A percentile compares a stretch with the other conserved stretches of the same genome.
Conservation (phyloP, 1,284 basidiomycete genomes). For the Boletus smithii region DNA sequence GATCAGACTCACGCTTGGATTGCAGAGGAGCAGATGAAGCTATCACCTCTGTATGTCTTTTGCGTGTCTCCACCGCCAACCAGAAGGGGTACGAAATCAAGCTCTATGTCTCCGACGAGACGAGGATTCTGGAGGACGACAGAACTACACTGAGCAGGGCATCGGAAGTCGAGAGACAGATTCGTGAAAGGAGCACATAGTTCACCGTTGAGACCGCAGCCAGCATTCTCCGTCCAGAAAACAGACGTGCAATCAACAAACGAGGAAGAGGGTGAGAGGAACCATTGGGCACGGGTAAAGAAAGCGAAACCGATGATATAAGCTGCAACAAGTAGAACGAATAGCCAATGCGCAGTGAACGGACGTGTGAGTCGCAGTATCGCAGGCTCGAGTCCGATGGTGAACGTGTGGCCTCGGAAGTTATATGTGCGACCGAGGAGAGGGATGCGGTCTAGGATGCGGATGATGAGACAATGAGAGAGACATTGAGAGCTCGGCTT, state of each 20-base stretch:
- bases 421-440: slow-evolving; percentile 49
- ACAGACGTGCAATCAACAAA: slow-evolving; percentile 68
- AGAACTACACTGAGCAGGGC: slow-evolving; percentile 69
- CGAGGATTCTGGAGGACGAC: slow-evolving; percentile 75
- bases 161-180: slow-evolving; percentile 70
- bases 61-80: slow-evolving; percentile 78
- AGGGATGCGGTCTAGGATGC: slow-evolving; percentile 48
- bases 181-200: slow-evolving; percentile 67
- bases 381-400: slow-evolving; percentile 51
- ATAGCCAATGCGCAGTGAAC: slow-evolving; percentile 51
- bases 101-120: slow-evolving; percentile 66
- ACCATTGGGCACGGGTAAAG: slow-evolving; percentile 69
- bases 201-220: slow-evolving; percentile 75
- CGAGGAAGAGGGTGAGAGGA: slow-evolving; percentile 58
- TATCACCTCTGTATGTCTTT: slow-evolving; percentile 77
- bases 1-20: slow-evolving; percentile 63
- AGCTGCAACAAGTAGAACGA: slow-evolving; percentile 51
- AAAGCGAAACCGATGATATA: slow-evolving; percentile 76
- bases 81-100: slow-evolving; percentile 70
- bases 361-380: slow-evolving; percentile 49
- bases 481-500: slow-evolving; percentile 1
- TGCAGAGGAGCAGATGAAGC: slow-evolving; percentile 85
- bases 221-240: slow-evolving; percentile 66
- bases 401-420: slow-evolving; percentile 37
- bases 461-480: slow-evolving; percentile 5